Conservation (phyloP, 768 basidiomycete genomes). For the Xerocomus spinulosus region DNA sequence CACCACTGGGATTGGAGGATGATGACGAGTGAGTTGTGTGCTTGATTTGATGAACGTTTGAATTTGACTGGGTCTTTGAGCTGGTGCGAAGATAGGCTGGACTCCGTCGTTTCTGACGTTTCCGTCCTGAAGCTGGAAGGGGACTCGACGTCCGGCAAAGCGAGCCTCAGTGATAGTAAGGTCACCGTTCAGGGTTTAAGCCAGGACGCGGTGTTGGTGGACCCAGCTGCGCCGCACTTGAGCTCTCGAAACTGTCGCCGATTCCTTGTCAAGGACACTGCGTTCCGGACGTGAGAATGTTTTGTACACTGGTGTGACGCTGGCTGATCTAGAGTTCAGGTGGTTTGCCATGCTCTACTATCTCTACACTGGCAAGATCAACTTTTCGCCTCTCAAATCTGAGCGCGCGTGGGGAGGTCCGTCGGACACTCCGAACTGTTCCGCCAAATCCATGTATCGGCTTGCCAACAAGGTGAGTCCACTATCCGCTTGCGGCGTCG, state of each 20-base stretch:
- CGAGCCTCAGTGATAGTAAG: not conserved
- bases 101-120: not conserved
- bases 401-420: not conserved
- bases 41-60: not conserved
- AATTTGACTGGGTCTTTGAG: not conserved
- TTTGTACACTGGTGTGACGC: not conserved
- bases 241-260: not conserved
- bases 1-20: not conserved
- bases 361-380: not conserved
- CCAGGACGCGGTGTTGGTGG: not conserved
- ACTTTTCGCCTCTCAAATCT: not conserved
- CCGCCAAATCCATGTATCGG: constrained; percentile 1
- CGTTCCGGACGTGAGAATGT: not conserved
- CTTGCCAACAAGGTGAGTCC: not conserved
- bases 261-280: not conserved
- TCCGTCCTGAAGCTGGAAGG: not conserved
- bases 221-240: not conserved
- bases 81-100: not conserved
- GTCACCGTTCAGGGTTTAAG: not conserved
- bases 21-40: not conserved
- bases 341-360: not conserved
- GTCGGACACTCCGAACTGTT: not conserved
- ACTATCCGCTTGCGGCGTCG: not conserved
- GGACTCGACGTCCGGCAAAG: not conserved
- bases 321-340: not conserved